Percentiles rank a stretch among this genome's conserved stretches.
Evolutionary conservation across 495 filamentous ascomycete genomes (phyloP).

Genomic region (Penicillium macrosclerotiorum): DNA sequence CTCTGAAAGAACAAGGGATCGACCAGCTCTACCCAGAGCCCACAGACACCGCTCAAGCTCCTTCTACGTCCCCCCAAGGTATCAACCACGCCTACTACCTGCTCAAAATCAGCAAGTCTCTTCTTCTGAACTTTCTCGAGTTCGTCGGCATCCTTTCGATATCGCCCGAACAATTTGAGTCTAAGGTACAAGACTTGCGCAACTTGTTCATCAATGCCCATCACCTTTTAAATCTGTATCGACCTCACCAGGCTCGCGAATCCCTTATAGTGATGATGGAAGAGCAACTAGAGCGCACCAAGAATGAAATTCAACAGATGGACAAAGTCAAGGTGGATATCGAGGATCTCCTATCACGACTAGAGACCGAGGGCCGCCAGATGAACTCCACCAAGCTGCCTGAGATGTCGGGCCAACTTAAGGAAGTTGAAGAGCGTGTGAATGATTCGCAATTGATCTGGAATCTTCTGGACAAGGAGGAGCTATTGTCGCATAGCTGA

Average conservation of each 20-base stretch:
- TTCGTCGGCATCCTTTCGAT: constrained; percentile 67
- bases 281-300: constrained; percentile 70
- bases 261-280: constrained; percentile 90
- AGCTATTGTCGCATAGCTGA: constrained; percentile 8
- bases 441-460: constrained; percentile 36
- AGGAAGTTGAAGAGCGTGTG: constrained; percentile 11
- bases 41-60: constrained; percentile 34
- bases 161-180: constrained; percentile 56
- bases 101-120: constrained; percentile 71
- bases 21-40: constrained; percentile 64
- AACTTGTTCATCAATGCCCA: constrained; percentile 85
- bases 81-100: constrained; percentile 74
- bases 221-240: constrained; percentile 87
- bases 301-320: constrained; percentile 76
- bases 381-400: constrained; percentile 8
- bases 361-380: constrained; percentile 48
- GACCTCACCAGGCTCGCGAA: constrained; percentile 92
- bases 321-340: constrained; percentile 69
- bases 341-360: constrained; percentile 61
- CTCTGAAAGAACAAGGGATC: constrained; percentile 66
- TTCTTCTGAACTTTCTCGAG: constrained; percentile 83
- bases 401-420: constrained; percentile 3
- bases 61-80: constrained; percentile 34
- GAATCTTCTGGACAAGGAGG: constrained; percentile 37
- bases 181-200: constrained; percentile 73